Percentiles rank a stretch among this genome's conserved stretches.
Conservation (phyloP, 371 early-diverging fungal species). For the Saksenaea oblongispora region DNA sequence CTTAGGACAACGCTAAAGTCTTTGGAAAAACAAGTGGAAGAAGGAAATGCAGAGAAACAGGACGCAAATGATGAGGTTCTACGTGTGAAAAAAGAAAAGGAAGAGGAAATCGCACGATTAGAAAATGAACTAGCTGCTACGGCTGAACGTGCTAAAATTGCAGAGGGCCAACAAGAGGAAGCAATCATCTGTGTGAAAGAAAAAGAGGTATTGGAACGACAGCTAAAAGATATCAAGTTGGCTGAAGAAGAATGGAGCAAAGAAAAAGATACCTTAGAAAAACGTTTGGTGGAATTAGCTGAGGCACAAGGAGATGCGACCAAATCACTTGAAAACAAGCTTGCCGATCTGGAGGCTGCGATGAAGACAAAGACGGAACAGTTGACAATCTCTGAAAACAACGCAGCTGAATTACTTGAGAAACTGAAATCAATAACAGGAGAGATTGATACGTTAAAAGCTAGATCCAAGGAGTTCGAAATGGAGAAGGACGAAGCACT, state of each 20-base stretch:
- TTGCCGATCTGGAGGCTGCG: conserved; percentile 4
- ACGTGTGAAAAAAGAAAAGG: conserved; percentile 12
- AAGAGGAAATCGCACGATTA: conserved; percentile 9
- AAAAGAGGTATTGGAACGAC: not conserved
- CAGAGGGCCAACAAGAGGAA: not conserved
- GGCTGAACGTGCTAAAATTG: not conserved
- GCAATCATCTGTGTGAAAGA: not conserved
- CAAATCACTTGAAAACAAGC: conserved; percentile 24
- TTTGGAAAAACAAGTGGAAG: conserved; percentile 31
- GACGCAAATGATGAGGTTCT: conserved; percentile 2
- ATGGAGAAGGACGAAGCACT: conserved; percentile 37
- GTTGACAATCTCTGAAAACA: conserved; percentile 35
- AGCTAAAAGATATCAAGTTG: conserved; percentile 29
- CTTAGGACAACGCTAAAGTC: conserved; percentile 20
- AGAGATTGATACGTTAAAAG: conserved; percentile 22
- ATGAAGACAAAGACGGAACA: conserved; percentile 19
- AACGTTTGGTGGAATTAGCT: conserved; percentile 18
- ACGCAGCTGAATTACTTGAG: conserved; percentile 20
- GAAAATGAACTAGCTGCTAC: not conserved
- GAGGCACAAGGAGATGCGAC: not conserved
- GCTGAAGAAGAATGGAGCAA: conserved; percentile 27
- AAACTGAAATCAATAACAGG: conserved; percentile 18
- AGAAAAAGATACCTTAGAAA: conserved; percentile 30
- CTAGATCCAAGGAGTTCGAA: conserved; percentile 25
- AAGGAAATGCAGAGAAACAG: conserved; percentile 35